A percentile compares a stretch with the other conserved stretches of the same genome.
phyloP scores from a whole-genome alignment of 768 basidiomycete genomes.

The Punctularia strigosozonata region DNA sequence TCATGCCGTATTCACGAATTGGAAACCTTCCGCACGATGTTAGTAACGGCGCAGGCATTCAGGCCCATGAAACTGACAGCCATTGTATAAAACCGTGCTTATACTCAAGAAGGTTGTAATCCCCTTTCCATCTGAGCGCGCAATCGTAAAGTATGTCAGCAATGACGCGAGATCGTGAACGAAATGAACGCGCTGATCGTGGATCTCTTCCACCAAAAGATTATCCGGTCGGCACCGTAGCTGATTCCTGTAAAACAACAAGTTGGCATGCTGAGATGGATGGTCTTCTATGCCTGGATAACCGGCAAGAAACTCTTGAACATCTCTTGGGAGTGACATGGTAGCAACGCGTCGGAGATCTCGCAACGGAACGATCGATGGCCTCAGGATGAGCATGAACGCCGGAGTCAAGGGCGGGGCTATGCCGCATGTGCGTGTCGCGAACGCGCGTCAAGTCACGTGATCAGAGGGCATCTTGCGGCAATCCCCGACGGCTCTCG shows the following conservation, averaged over 20 bases:
- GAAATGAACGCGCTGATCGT: conserved; percentile 31
- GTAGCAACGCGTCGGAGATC: background rate
- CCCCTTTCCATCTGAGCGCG: conserved; percentile 44
- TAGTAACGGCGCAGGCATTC: too few relatives aligned
- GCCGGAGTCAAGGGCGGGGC: too few relatives aligned
- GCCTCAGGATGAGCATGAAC: too few relatives aligned
- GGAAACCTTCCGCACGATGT: conserved; percentile 42
- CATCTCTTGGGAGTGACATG: conserved; percentile 41
- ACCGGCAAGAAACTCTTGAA: conserved; percentile 42
- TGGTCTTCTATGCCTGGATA: conserved; percentile 38
- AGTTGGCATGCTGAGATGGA: conserved; percentile 29
- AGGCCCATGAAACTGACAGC: conserved; percentile 36
- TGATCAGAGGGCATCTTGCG: too few relatives aligned
- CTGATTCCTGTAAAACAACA: conserved; percentile 49
- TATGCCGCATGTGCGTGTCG: too few relatives aligned
- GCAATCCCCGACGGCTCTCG: too few relatives aligned
- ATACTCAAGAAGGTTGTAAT: conserved; percentile 50
- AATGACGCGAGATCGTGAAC: background rate
- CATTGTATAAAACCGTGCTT: conserved; percentile 73
- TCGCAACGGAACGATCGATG: too few relatives aligned
- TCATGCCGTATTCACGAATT: conserved; percentile 65
- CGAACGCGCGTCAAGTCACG: too few relatives aligned
- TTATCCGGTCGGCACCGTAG: conserved; percentile 50
- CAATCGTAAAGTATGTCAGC: conserved; percentile 2
- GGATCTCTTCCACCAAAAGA: conserved; percentile 50